A percentile compares a stretch with the other conserved stretches of the same genome.
Evolutionary conservation across 2,329 filamentous ascomycete genomes (phyloP).

Genomic region (Dactylonectria macrodidyma): DNA sequence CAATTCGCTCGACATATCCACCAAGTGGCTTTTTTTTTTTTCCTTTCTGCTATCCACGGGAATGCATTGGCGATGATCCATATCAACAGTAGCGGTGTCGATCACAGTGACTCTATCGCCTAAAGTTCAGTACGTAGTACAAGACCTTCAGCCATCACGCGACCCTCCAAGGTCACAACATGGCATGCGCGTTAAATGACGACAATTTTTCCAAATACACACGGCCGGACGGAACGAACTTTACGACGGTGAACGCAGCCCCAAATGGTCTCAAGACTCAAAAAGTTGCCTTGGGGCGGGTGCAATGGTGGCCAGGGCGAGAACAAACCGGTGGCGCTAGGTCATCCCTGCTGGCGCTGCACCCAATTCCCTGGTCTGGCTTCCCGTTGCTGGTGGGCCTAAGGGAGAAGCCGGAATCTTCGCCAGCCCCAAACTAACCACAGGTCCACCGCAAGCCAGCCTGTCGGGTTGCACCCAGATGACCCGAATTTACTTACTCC

Average conservation of each 20-base stretch:
- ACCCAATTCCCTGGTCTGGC: constrained; percentile 31
- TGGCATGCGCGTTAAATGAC: constrained; percentile 42
- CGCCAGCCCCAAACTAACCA: constrained; percentile 8
- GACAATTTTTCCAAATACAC: constrained; percentile 33
- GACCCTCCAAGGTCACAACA: constrained; percentile 38
- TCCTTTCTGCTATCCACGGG: constrained; percentile 12
- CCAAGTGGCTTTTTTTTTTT: constrained; percentile 16
- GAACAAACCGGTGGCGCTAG: constrained; percentile 51
- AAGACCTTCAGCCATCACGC: constrained; percentile 21
- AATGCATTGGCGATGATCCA: constrained; percentile 5
- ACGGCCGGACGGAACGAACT: constrained; percentile 41
- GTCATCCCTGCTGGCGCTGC: constrained; percentile 38
- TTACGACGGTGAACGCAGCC: constrained; percentile 24
- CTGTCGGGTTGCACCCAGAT: constrained; percentile 50
- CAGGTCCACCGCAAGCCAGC: constrained; percentile 39
- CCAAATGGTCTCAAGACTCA: constrained; percentile 38
- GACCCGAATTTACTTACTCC: constrained; percentile 37
- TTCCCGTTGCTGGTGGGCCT: constrained; percentile 37
- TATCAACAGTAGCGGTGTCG: constrained; percentile 19
- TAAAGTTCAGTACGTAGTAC: background rate
- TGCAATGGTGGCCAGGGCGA: constrained; percentile 47
- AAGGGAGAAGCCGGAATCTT: constrained; percentile 52
- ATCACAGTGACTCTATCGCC: constrained; percentile 17
- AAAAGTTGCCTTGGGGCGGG: constrained; percentile 35
- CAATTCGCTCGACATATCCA: constrained; percentile 8